Conservation (phyloP, 495 filamentous ascomycete genomes). For the Tirmania nivea region DNA sequence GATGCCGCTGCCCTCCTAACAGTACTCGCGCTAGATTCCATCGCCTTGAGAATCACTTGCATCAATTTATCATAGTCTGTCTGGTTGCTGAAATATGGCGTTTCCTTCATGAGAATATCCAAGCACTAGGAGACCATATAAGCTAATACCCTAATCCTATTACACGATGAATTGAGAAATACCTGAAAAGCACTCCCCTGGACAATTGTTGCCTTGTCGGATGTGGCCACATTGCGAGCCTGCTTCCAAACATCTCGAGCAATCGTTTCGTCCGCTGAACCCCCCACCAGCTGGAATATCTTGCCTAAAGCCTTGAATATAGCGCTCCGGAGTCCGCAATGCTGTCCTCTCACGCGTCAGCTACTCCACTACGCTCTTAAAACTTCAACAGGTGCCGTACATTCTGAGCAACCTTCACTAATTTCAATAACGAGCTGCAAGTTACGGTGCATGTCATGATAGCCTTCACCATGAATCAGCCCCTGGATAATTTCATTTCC, state of each 20-base stretch:
- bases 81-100: conserved; percentile 68
- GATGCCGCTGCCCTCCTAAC: conserved; percentile 76
- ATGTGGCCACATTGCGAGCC: conserved; percentile 48
- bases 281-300: conserved; percentile 45
- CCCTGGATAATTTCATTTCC: background rate
- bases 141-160: background rate
- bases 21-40: conserved; percentile 51
- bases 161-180: background rate
- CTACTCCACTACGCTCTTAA: background rate
- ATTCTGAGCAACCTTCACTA: conserved; percentile 57
- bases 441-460: conserved; percentile 60
- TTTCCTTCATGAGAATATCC: conserved; percentile 45
- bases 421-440: conserved; percentile 47
- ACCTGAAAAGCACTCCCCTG: conserved; percentile 37
- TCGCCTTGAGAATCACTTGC: conserved; percentile 55
- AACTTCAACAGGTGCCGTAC: conserved; percentile 12
- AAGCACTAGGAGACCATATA: conserved; percentile 46
- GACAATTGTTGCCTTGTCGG: conserved; percentile 64
- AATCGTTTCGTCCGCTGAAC: conserved; percentile 63
- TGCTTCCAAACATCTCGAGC: conserved; percentile 88
- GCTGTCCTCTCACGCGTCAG: conserved; percentile 3
- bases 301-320: conserved; percentile 64
- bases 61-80: conserved; percentile 77
- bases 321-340: conserved; percentile 64
- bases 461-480: conserved; percentile 17